These are phyloP conservation scores for Xylariaceae sp. DNA, from an alignment of 2,329 filamentous ascomycete species.

Conservation along the genomic window DNA sequence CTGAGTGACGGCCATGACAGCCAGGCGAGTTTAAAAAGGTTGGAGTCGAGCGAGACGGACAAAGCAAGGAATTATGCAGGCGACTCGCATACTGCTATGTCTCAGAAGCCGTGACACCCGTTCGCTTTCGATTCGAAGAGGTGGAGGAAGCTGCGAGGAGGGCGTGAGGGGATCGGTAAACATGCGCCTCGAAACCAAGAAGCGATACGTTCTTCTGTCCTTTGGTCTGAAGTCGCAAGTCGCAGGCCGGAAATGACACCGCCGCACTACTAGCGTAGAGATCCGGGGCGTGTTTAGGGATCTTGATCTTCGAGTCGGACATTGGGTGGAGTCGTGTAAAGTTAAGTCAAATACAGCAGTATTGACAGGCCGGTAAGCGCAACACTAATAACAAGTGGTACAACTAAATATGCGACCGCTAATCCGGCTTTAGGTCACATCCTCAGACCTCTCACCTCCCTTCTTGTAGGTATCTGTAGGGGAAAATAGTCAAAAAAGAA, in stretches of 20 bases:
- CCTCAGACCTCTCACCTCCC: too few relatives aligned
- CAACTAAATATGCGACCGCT: too few relatives aligned
- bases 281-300: conserved; percentile 5
- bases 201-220: neutral
- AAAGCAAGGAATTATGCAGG: conserved; percentile 1
- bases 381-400: neutral
- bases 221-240: neutral
- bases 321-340: conserved; percentile 7
- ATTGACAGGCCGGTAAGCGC: neutral
- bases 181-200: too few relatives aligned
- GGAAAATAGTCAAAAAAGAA: too few relatives aligned
- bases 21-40: conserved; percentile 1
- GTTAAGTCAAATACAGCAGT: neutral
- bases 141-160: neutral
- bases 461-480: too few relatives aligned
- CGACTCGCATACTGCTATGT: conserved; percentile 9
- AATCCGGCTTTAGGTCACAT: too few relatives aligned
- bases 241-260: conserved; percentile 8
- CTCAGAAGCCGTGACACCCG: neutral
- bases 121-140: conserved; percentile 3
- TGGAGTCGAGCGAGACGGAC: conserved; percentile 3
- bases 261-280: neutral
- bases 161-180: neutral
- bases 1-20: conserved; percentile 13
- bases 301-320: conserved; percentile 9